phyloP scores from a whole-genome alignment of 768 basidiomycete species.

The Russula sp. region DNA sequence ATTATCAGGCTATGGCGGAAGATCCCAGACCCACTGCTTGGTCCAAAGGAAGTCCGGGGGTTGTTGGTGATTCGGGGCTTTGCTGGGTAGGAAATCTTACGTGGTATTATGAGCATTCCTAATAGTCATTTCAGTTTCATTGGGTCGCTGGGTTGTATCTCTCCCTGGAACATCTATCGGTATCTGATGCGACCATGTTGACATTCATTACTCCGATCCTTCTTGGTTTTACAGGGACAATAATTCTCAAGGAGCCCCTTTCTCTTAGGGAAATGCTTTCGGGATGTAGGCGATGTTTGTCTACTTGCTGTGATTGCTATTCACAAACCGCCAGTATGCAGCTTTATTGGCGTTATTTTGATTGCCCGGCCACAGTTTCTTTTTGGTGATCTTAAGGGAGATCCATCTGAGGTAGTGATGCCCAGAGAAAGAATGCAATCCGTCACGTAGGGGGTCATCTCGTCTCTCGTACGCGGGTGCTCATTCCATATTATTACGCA shows the following conservation, averaged over 20 bases:
- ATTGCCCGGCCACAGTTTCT: slow-evolving; percentile 77
- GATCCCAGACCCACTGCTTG: slow-evolving; percentile 58
- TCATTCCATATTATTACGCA: slow-evolving; percentile 31
- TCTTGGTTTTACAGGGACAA: slow-evolving; percentile 58
- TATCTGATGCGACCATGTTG: slow-evolving; percentile 76
- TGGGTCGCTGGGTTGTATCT: slow-evolving; percentile 67
- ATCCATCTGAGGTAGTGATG: slow-evolving; percentile 28
- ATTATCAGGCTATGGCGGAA: slow-evolving; percentile 41
- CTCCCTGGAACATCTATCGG: slow-evolving; percentile 67
- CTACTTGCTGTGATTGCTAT: background rate
- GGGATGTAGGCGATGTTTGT: slow-evolving; percentile 39
- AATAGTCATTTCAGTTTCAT: slow-evolving; percentile 52
- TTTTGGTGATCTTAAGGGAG: slow-evolving; percentile 47
- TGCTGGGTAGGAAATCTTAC: slow-evolving; percentile 44
- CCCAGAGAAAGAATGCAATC: slow-evolving; percentile 50
- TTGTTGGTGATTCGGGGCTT: slow-evolving; percentile 59
- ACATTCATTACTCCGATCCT: slow-evolving; percentile 70
- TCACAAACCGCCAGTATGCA: slow-evolving; percentile 44
- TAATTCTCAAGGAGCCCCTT: slow-evolving; percentile 61
- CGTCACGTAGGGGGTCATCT: slow-evolving; percentile 46
- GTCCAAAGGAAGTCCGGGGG: slow-evolving; percentile 63
- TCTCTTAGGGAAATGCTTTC: slow-evolving; percentile 54
- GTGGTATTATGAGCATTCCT: background rate
- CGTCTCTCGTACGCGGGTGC: background rate
- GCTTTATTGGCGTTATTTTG: slow-evolving; percentile 72